Evolutionary conservation across 768 basidiomycete genomes (phyloP).

Genomic region (Phlebiopsis gigantea): DNA sequence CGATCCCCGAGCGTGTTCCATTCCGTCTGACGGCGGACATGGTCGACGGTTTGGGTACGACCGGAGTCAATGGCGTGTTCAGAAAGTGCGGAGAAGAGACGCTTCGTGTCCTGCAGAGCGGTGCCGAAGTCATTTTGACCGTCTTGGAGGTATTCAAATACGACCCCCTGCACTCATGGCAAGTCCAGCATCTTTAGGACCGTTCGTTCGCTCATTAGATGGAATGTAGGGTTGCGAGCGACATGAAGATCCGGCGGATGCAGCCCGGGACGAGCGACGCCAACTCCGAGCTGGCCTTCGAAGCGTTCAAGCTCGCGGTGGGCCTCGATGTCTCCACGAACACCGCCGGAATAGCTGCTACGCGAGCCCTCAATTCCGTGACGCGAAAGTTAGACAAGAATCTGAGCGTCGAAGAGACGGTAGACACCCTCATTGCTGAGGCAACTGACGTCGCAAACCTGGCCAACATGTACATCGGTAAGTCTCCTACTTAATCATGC

Average conservation of each 20-base stretch:
- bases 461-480: conserved; percentile 73
- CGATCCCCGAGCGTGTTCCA: conserved; percentile 83
- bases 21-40: conserved; percentile 94
- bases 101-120: conserved; percentile 79
- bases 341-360: conserved; percentile 79
- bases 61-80: conserved; percentile 91
- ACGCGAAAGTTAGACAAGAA: conserved; percentile 77
- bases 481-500: conserved; percentile 14
- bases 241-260: conserved; percentile 62
- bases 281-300: conserved; percentile 17
- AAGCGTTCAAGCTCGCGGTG: conserved; percentile 34
- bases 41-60: conserved; percentile 88
- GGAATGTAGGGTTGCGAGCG: conserved; percentile 64
- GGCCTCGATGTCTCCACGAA: conserved; percentile 62
- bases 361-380: conserved; percentile 80
- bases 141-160: conserved; percentile 96
- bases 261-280: conserved; percentile 33
- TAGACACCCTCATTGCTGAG: conserved; percentile 87
- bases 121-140: conserved; percentile 86
- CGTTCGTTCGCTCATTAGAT: not conserved
- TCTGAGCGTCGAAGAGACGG: conserved; percentile 87
- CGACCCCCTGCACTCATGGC: conserved; percentile 95
- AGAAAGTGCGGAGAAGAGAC: conserved; percentile 95
- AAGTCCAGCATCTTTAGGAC: conserved; percentile 13
- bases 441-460: conserved; percentile 77